Evolutionary conservation across 106 monocot genomes (phyloP).

Genomic region (Narthecium ossifragum): DNA sequence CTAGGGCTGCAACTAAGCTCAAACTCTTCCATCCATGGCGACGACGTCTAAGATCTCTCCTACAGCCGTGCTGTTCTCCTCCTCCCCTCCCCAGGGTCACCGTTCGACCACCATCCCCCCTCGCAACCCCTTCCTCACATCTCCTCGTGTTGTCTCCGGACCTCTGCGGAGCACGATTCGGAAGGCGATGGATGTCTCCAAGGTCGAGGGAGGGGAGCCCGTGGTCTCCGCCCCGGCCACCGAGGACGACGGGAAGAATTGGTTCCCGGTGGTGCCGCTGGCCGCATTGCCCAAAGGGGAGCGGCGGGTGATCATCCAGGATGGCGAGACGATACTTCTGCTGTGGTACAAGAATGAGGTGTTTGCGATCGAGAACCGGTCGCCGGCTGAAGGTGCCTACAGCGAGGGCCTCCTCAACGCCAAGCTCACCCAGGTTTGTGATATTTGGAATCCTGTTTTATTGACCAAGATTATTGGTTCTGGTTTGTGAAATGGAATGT

Average conservation of each 20-base stretch:
- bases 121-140: neutral
- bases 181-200: constrained; percentile 65
- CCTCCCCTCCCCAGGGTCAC: constrained; percentile 15
- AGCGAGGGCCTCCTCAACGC: constrained; percentile 87
- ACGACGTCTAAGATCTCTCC: constrained; percentile 24
- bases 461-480: too few species aligned
- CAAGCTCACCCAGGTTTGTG: constrained; percentile 84
- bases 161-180: constrained; percentile 19
- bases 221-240: neutral
- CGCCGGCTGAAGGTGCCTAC: constrained; percentile 94
- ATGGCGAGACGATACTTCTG: constrained; percentile 70
- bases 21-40: constrained; percentile 5
- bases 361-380: constrained; percentile 85
- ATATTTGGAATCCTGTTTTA: neutral
- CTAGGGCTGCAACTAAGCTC: neutral
- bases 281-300: constrained; percentile 85
- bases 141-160: neutral
- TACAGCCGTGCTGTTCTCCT: constrained; percentile 21
- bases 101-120: neutral
- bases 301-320: constrained; percentile 86
- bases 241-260: constrained; percentile 43
- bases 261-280: constrained; percentile 81
- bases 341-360: constrained; percentile 93
- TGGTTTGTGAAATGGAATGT: too few species aligned
- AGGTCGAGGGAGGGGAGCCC: constrained; percentile 33